Base-by-base conservation (phyloP, 306 rosid genomes). In the Quercus robur region DNA sequence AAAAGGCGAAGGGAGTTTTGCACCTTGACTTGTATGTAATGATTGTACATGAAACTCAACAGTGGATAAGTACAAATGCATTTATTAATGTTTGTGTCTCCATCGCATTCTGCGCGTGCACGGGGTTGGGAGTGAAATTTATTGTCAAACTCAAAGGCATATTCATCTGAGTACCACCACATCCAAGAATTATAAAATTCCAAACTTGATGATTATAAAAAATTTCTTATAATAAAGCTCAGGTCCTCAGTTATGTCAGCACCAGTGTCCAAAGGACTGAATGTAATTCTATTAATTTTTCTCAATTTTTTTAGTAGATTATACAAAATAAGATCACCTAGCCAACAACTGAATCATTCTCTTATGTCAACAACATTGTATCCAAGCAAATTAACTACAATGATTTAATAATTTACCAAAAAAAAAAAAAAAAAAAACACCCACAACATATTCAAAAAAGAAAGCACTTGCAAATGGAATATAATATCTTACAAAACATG, bases 301-400 rank as follows among this genome's bases (percentile, higher is more conserved):
- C 51, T 35, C 52, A 38, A 8, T 23, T 12, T n/a, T 63, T 59
- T 38, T 10, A 72, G 70, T 70, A 73, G 78, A 85, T 78, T 74
- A 82, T 75, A 78, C 44, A 73, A 86, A 84, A 80, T 74, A 83
- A 83, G 72, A 83, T 84, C 84, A 85, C 52, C 59, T 78, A 77
- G 78, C 75, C 87, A 81, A 62, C 82, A 80, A 82, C 83, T 69
- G 67, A 88, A 81, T 86, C 85, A 64, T 86, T 84, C 83, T 73
- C 81, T 46, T 25, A 63, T 79, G 81, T 84, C 80, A 75, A 55
- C 76, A 56, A 67, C 83, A 74, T 83, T 83, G 67, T 67, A 73
- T 51, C 74, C 80, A 72, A 85, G 68, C 84, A 41, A 78, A 81
- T 57, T 66, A 61, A 83, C 80, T 77, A 86, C 12, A 76, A 72